A percentile compares a stretch with the other conserved stretches of the same genome.
These are phyloP conservation scores for Populus deltoides DNA, from an alignment of 345 rosid species.

Conservation along the genomic window DNA sequence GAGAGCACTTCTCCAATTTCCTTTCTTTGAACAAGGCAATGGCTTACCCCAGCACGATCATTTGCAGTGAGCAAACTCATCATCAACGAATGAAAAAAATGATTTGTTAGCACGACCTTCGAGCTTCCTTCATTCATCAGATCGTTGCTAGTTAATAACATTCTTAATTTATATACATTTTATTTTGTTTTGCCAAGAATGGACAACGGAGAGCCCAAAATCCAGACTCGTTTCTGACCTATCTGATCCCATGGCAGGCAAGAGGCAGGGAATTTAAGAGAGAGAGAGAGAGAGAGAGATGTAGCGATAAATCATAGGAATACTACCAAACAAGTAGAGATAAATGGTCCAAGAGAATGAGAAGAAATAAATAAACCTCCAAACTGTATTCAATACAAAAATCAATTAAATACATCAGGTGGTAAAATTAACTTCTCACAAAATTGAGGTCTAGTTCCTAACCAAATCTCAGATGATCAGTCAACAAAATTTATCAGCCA, in stretches of 20 bases:
- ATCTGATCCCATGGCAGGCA: neutral
- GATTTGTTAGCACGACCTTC: neutral
- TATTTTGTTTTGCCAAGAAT: too few species aligned
- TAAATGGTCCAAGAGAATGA: neutral
- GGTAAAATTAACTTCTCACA: constrained; percentile 4
- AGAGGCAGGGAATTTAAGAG: neutral
- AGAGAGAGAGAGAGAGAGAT: neutral
- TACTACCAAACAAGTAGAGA: too few species aligned
- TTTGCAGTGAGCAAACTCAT: neutral
- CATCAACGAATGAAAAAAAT: neutral
- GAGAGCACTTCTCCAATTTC: neutral
- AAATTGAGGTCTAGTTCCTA: constrained; percentile 10
- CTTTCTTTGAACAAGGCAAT: neutral
- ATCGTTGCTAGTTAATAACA: neutral
- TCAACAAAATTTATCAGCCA: constrained; percentile 10
- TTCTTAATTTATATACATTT: neutral
- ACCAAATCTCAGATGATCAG: constrained; percentile 4
- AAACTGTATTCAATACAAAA: constrained; percentile 9
- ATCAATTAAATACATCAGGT: constrained; percentile 1
- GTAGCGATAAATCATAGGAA: neutral
- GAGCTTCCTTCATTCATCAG: neutral
- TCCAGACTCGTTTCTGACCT: neutral
- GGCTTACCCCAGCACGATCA: neutral
- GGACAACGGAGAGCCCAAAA: too few species aligned
- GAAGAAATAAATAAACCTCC: neutral